phyloP scores from a whole-genome alignment of 257 asterid species.

The Handroanthus guayacan region DNA sequence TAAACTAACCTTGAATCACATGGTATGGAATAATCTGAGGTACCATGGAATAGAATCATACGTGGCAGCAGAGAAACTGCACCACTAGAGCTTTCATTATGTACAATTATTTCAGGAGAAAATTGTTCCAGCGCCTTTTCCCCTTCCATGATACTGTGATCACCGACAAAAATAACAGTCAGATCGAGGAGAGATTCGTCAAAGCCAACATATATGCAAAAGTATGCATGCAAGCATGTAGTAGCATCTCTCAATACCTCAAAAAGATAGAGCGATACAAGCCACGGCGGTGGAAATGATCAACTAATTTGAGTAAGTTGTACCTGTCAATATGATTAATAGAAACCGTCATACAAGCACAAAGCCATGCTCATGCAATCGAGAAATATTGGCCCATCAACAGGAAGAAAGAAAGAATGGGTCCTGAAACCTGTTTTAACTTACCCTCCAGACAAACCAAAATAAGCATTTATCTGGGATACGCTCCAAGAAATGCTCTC shows the following conservation, averaged over 20 bases:
- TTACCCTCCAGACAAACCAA: slow-evolving; percentile 98
- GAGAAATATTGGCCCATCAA: slow-evolving; percentile 16
- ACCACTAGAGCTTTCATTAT: slow-evolving; percentile 44
- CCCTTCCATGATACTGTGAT: slow-evolving; percentile 93
- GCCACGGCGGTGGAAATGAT: slow-evolving; percentile 92
- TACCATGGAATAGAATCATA: slow-evolving; percentile 81
- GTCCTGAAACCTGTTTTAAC: slow-evolving; percentile 36
- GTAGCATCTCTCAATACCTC: slow-evolving; percentile 58
- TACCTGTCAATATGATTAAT: slow-evolving; percentile 59
- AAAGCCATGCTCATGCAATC: slow-evolving; percentile 19
- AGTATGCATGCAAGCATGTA: not conserved
- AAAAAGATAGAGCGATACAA: slow-evolving; percentile 88
- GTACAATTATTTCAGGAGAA: slow-evolving; percentile 85
- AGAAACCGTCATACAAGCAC: slow-evolving; percentile 20
- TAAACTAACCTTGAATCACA: slow-evolving; percentile 71
- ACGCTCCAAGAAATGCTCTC: slow-evolving; percentile 81
- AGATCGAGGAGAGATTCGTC: slow-evolving; percentile 21
- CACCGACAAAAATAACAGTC: slow-evolving; percentile 28
- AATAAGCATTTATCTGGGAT: slow-evolving; percentile 90
- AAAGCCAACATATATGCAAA: not conserved
- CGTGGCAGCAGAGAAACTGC: slow-evolving; percentile 71
- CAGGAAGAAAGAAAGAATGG: slow-evolving; percentile 10
- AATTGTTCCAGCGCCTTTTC: slow-evolving; percentile 70
- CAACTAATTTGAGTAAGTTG: slow-evolving; percentile 78
- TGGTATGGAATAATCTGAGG: slow-evolving; percentile 85